Base-by-base conservation (phyloP, 495 filamentous ascomycete genomes). In the Penicillium fimorum region DNA sequence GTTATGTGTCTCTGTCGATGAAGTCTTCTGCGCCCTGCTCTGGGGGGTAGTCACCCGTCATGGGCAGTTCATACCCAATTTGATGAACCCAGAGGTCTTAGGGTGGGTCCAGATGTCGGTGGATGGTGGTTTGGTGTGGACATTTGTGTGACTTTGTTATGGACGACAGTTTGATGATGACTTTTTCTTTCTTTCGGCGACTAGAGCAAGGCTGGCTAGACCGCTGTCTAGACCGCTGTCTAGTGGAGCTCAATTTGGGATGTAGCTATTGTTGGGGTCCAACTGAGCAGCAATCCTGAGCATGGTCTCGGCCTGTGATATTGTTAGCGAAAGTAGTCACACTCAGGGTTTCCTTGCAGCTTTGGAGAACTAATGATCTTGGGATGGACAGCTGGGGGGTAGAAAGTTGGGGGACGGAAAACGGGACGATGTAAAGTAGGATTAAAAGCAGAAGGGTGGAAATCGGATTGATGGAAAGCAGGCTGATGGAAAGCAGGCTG, bases 161-260 rank as follows among this genome's bases (percentile, higher is more conserved):
- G 5, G 17, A 18, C 1, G 27, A 47, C 44, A 47, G 44, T 15
- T 33, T 47, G 11, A 6, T 12, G 18, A n/a, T 5, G 43, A 46
- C 25, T 9, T 29, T 24, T 46, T 46, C 12, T 46, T 6, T 15
- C 42, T n/a, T 29, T 27, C 11, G 30, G 4, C n/a, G 24, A 29
- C 24, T 12, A 46, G 24, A 46, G 25, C 43, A 46, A 24, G 25
- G 43, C 29, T 46, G 43, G 43, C 43, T 17, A 46, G 13, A n/a
- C 43, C 43, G 43, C 43, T 46, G 43, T 29, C 43, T 17, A 46
- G 13, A n/a, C 43, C 43, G 43, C 43, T 46, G 43, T 29, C 24
- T 46, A 25, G 24, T 46, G 24, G 42, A 46, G 30, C 47, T 50
- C 48, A 50, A 2, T 40, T 41, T 22, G 13, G 9, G 35, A 41